phyloP scores from a whole-genome alignment of 2,329 filamentous ascomycete genomes.

The Colletotrichum sidae region DNA sequence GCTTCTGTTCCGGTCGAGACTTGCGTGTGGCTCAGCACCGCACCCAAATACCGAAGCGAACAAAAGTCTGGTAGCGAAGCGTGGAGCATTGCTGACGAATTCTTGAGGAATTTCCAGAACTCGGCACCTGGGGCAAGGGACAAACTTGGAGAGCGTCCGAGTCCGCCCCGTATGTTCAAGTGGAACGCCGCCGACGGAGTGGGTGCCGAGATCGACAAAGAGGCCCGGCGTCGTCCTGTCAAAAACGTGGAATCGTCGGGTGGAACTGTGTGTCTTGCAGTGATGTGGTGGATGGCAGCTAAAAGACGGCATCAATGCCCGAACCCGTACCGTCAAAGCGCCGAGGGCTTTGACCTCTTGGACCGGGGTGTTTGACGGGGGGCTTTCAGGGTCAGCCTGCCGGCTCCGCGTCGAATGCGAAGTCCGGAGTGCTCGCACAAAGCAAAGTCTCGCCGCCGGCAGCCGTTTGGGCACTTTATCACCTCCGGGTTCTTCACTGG shows the following conservation, averaged over 20 bases:
- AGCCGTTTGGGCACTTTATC: no score
- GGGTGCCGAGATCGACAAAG: slow-evolving; percentile 15
- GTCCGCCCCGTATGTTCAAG: neutral
- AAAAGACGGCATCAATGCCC: slow-evolving; percentile 4
- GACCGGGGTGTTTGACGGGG: slow-evolving; percentile 5
- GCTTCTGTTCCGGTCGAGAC: no score
- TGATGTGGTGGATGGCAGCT: neutral
- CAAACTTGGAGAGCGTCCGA: neutral
- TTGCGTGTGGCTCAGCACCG: no score
- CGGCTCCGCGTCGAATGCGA: slow-evolving; percentile 5
- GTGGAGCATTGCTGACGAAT: neutral
- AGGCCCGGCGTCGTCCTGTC: neutral
- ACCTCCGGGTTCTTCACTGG: no score
- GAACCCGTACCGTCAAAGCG: slow-evolving; percentile 15
- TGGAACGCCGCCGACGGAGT: slow-evolving; percentile 4
- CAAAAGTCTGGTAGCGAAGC: slow-evolving; percentile 10
- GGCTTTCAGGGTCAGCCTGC: slow-evolving; percentile 1
- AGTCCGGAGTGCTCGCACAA: neutral
- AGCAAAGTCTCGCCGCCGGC: neutral
- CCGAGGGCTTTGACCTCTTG: slow-evolving; percentile 16
- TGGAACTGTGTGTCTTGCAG: slow-evolving; percentile 7
- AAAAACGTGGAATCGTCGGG: slow-evolving; percentile 7
- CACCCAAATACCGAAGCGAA: neutral
- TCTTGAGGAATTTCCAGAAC: neutral
- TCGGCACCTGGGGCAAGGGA: neutral